A percentile compares a stretch with the other conserved stretches of the same genome.
phyloP scores from a whole-genome alignment of 208 protist genomes.

The Crithidia bombi region DNA sequence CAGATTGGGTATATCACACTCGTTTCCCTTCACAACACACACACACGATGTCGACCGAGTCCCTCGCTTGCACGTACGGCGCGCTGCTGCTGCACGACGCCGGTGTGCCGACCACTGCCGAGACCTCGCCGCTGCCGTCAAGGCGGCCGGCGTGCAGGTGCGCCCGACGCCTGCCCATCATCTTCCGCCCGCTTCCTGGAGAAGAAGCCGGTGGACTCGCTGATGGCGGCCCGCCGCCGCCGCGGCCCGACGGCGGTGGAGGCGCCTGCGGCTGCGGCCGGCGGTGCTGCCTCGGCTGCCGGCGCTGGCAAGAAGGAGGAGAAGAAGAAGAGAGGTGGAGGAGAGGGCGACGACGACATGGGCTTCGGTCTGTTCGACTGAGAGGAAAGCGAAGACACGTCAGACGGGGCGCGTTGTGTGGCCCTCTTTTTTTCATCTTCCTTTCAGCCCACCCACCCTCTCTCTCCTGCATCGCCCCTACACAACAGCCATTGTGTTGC shows the following conservation, averaged over 20 bases:
- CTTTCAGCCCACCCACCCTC: slow-evolving; percentile 6
- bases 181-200: slow-evolving; percentile 87
- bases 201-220: slow-evolving; percentile 75
- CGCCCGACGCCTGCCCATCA: slow-evolving; percentile 76
- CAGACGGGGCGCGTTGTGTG: slow-evolving; percentile 2
- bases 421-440: neutral
- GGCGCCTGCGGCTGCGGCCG: slow-evolving; percentile 44
- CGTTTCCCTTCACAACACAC: neutral
- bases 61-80: slow-evolving; percentile 88
- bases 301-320: slow-evolving; percentile 43
- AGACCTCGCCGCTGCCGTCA: slow-evolving; percentile 72
- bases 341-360: slow-evolving; percentile 91
- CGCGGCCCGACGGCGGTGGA: slow-evolving; percentile 35
- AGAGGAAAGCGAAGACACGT: too few relatives aligned
- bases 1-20: neutral
- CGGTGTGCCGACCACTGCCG: slow-evolving; percentile 68
- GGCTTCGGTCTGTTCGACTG: slow-evolving; percentile 94
- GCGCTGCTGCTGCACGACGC: slow-evolving; percentile 81
- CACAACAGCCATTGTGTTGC: too few relatives aligned
- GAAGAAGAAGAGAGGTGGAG: slow-evolving; percentile 63
- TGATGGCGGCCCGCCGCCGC: slow-evolving; percentile 72
- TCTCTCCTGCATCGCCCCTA: too few relatives aligned
- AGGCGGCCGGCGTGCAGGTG: slow-evolving; percentile 73
- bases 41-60: slow-evolving; percentile 63
- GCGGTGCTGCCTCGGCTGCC: slow-evolving; percentile 55